A percentile compares a stretch with the other conserved stretches of the same genome.
phyloP scores from a whole-genome alignment of 225 moss, liverwort and hornwort genomes.

The Pseudoscleropodium purum region DNA sequence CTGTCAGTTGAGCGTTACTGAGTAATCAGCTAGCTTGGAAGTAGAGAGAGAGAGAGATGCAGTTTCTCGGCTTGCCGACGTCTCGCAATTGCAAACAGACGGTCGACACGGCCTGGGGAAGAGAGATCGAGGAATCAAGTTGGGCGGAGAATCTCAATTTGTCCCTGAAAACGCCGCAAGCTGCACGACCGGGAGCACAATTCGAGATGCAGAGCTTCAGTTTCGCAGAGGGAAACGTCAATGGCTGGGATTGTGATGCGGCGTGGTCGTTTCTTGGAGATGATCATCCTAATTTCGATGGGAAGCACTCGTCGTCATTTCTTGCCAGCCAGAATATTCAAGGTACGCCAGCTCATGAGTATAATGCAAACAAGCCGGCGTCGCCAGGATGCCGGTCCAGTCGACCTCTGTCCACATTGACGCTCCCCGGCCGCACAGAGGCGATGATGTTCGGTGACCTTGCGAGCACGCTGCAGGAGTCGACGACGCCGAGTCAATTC shows the following conservation, averaged over 20 bases:
- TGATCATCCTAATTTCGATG: background rate
- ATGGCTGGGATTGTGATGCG: background rate
- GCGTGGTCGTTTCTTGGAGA: constrained; percentile 11
- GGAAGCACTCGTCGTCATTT: background rate
- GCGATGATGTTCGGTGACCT: constrained; percentile 5
- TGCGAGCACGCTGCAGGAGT: constrained; percentile 6
- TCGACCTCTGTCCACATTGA: constrained; percentile 10
- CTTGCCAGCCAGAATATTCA: background rate
- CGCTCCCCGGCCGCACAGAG: constrained; percentile 7
- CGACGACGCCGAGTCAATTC: background rate
- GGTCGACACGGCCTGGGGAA: background rate
- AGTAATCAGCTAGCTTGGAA: background rate
- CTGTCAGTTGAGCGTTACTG: background rate
- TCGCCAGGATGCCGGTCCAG: constrained; percentile 20
- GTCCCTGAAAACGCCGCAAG: background rate
- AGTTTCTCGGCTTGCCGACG: background rate
- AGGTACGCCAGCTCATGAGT: background rate
- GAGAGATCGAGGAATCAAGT: background rate
- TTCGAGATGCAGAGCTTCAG: constrained; percentile 17
- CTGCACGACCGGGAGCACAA: background rate
- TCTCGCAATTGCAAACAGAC: background rate
- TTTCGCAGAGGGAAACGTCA: background rate
- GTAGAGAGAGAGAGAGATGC: background rate
- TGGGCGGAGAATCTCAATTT: background rate
- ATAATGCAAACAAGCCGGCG: background rate